These are phyloP conservation scores for Pistacia atlantica DNA, from an alignment of 345 rosid species.

Conservation along the genomic window DNA sequence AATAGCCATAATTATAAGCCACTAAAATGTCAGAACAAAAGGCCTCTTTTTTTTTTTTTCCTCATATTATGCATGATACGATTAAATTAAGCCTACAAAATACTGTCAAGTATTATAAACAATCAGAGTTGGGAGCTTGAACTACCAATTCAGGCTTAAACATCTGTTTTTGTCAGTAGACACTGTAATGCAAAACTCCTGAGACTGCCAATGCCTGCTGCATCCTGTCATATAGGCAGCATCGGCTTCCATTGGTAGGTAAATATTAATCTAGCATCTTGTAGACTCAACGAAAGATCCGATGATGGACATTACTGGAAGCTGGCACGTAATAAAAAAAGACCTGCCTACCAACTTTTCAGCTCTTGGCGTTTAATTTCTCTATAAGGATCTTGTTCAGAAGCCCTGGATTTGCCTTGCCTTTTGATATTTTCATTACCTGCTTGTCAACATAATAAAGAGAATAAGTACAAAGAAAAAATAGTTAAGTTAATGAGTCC, in stretches of 20 bases:
- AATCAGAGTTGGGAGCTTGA: not conserved
- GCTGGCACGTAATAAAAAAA: not conserved
- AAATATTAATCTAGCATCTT: not conserved
- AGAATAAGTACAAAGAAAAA: not conserved
- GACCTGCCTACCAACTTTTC: conserved; percentile 17
- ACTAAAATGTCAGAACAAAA: not conserved
- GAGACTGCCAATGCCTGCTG: not conserved
- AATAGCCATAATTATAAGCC: not conserved
- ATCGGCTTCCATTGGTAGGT: not conserved
- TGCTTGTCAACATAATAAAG: conserved; percentile 33
- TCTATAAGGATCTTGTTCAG: conserved; percentile 79
- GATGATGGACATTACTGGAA: not conserved
- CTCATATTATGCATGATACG: not conserved
- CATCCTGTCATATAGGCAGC: not conserved
- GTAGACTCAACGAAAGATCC: not conserved
- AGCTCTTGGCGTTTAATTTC: conserved; percentile 64
- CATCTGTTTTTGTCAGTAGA: not conserved
- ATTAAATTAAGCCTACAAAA: not conserved
- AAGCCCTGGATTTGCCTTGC: conserved; percentile 87
- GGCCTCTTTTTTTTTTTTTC: not conserved
- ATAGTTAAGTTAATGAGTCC: not conserved
- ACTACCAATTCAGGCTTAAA: not conserved
- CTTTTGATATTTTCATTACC: conserved; percentile 93
- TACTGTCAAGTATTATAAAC: not conserved
- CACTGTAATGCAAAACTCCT: not conserved